These are phyloP conservation scores for Garcia nutans DNA, from an alignment of 345 rosid species.

Conservation along the genomic window DNA sequence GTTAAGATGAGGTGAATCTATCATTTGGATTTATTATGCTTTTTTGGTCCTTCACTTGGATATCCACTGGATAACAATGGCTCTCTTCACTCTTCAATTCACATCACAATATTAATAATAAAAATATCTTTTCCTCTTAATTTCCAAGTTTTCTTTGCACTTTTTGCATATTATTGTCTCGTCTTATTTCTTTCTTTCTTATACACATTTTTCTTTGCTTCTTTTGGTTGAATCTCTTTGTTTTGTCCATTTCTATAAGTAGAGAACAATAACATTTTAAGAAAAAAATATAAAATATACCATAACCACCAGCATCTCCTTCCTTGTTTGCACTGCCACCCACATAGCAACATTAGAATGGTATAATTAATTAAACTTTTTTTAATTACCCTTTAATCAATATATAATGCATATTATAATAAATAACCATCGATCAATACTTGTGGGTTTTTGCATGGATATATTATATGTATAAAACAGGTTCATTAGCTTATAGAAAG, in stretches of 20 bases:
- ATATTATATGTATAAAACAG: constrained; percentile 33
- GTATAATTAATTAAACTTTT: constrained; percentile 42
- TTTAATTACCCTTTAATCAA: too few species aligned
- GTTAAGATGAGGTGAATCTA: constrained; percentile 65
- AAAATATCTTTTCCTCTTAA: constrained; percentile 13
- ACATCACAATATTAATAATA: too few species aligned
- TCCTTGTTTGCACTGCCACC: constrained; percentile 81
- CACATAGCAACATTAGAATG: constrained; percentile 64
- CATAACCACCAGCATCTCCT: constrained; percentile 30
- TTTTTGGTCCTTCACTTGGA: constrained; percentile 76
- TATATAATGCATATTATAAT: too few species aligned
- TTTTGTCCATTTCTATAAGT: constrained; percentile 29
- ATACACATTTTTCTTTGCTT: not conserved
- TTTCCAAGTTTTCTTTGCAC: not conserved
- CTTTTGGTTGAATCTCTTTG: constrained; percentile 12
- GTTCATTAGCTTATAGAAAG: constrained; percentile 85
- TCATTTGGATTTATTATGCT: constrained; percentile 64
- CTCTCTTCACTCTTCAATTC: constrained; percentile 8
- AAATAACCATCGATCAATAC: too few species aligned
- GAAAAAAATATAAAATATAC: not conserved
- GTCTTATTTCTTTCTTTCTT: constrained; percentile 5
- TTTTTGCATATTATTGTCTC: constrained; percentile 30
- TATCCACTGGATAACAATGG: constrained; percentile 51
- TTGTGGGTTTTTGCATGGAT: not conserved
- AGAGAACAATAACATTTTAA: too few species aligned